These are phyloP conservation scores for Cudoniella acicularis DNA, from an alignment of 495 filamentous ascomycete species.

Conservation along the genomic window DNA sequence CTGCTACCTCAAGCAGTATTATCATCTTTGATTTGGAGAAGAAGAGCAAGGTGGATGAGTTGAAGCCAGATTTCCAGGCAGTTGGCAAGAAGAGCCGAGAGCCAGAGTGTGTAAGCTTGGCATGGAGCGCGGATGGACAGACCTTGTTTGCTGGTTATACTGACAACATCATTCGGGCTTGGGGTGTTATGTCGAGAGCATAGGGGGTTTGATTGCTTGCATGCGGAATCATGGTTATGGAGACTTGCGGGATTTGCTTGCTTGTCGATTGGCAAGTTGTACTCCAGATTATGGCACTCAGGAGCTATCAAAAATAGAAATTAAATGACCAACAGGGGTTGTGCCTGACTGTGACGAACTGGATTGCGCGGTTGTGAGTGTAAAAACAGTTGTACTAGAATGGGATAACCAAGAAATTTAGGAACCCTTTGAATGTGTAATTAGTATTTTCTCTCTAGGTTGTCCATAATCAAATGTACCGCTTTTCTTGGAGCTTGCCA, in stretches of 20 bases:
- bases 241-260: slow-evolving; percentile 24
- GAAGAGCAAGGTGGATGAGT: slow-evolving; percentile 99
- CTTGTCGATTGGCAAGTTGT: slow-evolving; percentile 26
- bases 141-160: slow-evolving; percentile 99
- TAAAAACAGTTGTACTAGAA: too few species aligned
- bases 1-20: slow-evolving; percentile 92
- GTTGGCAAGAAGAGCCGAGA: slow-evolving; percentile 98
- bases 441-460: too few species aligned
- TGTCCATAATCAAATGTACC: too few species aligned
- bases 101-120: slow-evolving; percentile 95
- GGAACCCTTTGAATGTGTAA: too few species aligned
- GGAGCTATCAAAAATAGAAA: slow-evolving; percentile 26
- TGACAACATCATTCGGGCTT: slow-evolving; percentile 98
- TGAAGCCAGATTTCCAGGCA: slow-evolving; percentile 96
- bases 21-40: slow-evolving; percentile 99
- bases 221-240: slow-evolving; percentile 19
- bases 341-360: neutral
- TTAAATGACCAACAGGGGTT: slow-evolving; percentile 9
- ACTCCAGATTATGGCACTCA: slow-evolving; percentile 25
- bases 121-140: slow-evolving; percentile 97
- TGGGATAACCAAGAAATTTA: too few species aligned
- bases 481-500: too few species aligned
- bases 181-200: slow-evolving; percentile 88
- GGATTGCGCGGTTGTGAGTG: too few species aligned
- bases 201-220: slow-evolving; percentile 35